Evolutionary conservation across 2,329 filamentous ascomycete species (phyloP).

Genomic region (Macrophomina tecta): DNA sequence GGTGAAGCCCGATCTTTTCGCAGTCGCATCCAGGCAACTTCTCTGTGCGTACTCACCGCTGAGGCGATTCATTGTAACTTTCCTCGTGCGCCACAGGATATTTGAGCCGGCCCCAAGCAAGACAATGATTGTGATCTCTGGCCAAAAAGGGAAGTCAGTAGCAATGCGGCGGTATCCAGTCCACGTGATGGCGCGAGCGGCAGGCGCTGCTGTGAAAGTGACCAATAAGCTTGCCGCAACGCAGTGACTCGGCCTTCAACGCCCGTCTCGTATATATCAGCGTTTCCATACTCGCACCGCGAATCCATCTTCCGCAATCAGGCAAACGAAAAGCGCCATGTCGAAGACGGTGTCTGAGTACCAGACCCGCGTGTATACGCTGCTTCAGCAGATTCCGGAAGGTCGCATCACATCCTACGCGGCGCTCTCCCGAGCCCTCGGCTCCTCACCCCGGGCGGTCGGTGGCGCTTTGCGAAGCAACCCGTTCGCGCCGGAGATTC

Average conservation of each 20-base stretch:
- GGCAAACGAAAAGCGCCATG: constrained; percentile 3
- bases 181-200: constrained; percentile 7
- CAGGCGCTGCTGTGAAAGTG: constrained; percentile 14
- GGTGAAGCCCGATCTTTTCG: no score
- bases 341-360: constrained; percentile 40
- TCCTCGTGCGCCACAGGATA: no score
- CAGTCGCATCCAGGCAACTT: no score
- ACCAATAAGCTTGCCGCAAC: neutral
- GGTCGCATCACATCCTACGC: constrained; percentile 81
- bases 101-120: no score
- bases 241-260: neutral
- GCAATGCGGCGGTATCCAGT: no score
- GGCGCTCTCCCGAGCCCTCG: constrained; percentile 69
- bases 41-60: no score
- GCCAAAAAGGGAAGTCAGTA: no score
- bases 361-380: constrained; percentile 65
- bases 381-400: constrained; percentile 77
- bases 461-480: constrained; percentile 79
- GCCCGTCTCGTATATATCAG: neutral
- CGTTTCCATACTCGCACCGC: neutral
- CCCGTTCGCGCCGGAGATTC: constrained; percentile 81
- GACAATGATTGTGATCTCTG: no score
- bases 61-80: no score
- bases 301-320: neutral
- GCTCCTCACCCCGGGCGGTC: constrained; percentile 76